phyloP scores from a whole-genome alignment of 2,329 filamentous ascomycete genomes.

The Sclerotinia trifoliorum region DNA sequence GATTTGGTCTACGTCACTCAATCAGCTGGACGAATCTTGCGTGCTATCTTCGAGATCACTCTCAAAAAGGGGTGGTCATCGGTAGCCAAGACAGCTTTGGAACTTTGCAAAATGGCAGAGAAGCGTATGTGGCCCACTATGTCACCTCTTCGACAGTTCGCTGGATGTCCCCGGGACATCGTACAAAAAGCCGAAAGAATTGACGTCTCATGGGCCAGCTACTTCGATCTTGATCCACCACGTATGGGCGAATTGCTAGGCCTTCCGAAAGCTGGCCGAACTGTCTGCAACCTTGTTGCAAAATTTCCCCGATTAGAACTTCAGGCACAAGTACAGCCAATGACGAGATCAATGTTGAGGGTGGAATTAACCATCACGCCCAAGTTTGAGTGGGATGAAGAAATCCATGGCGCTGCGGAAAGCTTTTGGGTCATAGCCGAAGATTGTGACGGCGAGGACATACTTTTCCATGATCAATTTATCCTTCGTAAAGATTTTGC shows the following conservation, averaged over 20 bases:
- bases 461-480: conserved; percentile 93
- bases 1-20: conserved; percentile 99
- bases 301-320: conserved; percentile 94
- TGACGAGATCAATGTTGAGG: conserved; percentile 89
- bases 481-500: conserved; percentile 88
- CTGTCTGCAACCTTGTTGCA: conserved; percentile 80
- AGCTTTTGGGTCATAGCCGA: conserved; percentile 97
- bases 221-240: conserved; percentile 94
- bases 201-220: conserved; percentile 88
- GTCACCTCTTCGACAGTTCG: conserved; percentile 91
- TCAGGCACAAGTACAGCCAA: conserved; percentile 88
- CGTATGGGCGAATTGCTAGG: conserved; percentile 94
- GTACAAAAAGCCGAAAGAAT: conserved; percentile 91
- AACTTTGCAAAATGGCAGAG: conserved; percentile 98
- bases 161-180: conserved; percentile 77
- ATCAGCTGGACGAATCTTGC: conserved; percentile 91
- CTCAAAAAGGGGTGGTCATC: conserved; percentile 94
- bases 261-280: conserved; percentile 81
- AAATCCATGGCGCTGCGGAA: conserved; percentile 82
- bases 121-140: conserved; percentile 99
- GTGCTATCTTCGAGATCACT: conserved; percentile 96
- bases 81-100: conserved; percentile 87
- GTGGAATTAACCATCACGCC: conserved; percentile 89
- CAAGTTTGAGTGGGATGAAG: conserved; percentile 94
- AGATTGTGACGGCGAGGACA: conserved; percentile 95